These are phyloP conservation scores for Drosera spatulata DNA, from an alignment of 179 eudicot species.

Conservation along the genomic window DNA sequence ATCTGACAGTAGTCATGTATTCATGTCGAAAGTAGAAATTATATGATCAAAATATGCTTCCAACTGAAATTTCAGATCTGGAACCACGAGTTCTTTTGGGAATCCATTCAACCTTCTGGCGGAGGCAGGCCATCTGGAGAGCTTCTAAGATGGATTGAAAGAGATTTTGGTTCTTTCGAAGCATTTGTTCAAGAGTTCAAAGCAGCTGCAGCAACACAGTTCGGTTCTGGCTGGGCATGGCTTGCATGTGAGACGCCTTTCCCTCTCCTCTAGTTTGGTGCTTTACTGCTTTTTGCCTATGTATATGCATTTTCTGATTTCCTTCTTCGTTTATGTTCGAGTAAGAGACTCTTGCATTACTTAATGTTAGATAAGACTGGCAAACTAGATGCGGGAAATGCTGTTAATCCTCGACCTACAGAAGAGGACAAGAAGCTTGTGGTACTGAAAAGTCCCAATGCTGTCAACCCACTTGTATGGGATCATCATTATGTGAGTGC, in stretches of 20 bases:
- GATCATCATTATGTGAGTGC: constrained; percentile 59
- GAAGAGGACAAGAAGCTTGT: constrained; percentile 87
- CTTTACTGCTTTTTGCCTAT: background rate
- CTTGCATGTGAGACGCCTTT: constrained; percentile 62
- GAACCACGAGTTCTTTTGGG: constrained; percentile 94
- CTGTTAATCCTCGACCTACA: constrained; percentile 61
- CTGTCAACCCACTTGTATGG: constrained; percentile 88
- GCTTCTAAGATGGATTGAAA: constrained; percentile 55
- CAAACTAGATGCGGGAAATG: constrained; percentile 57
- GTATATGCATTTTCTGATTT: background rate
- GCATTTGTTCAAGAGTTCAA: constrained; percentile 61
- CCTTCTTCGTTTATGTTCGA: background rate
- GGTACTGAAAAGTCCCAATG: constrained; percentile 87
- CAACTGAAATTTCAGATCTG: constrained; percentile 37
- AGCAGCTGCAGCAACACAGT: constrained; percentile 81
- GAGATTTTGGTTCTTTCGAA: constrained; percentile 90
- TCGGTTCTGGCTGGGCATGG: constrained; percentile 99
- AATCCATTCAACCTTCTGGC: constrained; percentile 86
- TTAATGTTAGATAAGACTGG: constrained; percentile 53
- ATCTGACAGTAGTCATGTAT: too few species aligned
- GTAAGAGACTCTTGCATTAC: background rate
- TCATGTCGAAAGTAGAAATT: background rate
- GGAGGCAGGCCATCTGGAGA: constrained; percentile 92
- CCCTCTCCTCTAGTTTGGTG: background rate
- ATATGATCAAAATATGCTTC: background rate